Conservation (phyloP, 257 asterid genomes). For the Nicotiana benthamiana region DNA sequence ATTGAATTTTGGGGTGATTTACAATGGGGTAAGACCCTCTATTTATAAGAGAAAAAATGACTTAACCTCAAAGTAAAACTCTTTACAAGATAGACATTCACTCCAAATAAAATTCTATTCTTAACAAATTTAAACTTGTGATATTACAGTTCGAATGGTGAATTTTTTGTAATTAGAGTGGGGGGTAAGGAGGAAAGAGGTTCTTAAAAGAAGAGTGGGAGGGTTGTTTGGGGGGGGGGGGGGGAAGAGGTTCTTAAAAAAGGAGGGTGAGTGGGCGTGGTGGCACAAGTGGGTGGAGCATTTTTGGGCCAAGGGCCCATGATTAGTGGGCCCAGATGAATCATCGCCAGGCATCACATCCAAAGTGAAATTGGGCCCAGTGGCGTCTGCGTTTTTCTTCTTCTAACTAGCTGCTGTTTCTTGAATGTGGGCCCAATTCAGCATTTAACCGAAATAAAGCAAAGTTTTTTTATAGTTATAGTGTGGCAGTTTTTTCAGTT, state of each 20-base stretch:
- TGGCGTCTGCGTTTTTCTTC: constrained; percentile 28
- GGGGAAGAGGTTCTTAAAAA: background rate
- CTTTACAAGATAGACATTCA: too few relatives aligned
- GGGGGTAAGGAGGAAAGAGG: background rate
- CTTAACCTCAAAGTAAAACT: too few relatives aligned
- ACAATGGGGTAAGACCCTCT: too few relatives aligned
- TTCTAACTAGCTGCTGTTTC: background rate
- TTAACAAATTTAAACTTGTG: background rate
- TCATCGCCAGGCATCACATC: constrained; percentile 33
- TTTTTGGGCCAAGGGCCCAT: constrained; percentile 34
- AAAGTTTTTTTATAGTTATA: background rate
- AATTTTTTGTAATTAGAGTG: background rate
- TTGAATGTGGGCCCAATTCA: constrained; percentile 19
- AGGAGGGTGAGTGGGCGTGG: constrained; percentile 14
- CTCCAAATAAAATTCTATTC: too few relatives aligned
- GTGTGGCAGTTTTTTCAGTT: constrained; percentile 31
- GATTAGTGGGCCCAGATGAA: constrained; percentile 49
- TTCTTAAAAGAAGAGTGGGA: constrained; percentile 1
- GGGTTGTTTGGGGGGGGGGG: background rate
- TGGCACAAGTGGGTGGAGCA: constrained; percentile 44
- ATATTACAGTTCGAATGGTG: background rate
- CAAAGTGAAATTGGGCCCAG: constrained; percentile 29
- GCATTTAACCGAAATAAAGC: background rate
- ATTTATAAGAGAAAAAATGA: too few relatives aligned
- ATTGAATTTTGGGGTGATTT: too few relatives aligned